A percentile compares a stretch with the other conserved stretches of the same genome.
phyloP scores from a whole-genome alignment of 495 filamentous ascomycete genomes.

The Pseudotulostoma volvatum region DNA sequence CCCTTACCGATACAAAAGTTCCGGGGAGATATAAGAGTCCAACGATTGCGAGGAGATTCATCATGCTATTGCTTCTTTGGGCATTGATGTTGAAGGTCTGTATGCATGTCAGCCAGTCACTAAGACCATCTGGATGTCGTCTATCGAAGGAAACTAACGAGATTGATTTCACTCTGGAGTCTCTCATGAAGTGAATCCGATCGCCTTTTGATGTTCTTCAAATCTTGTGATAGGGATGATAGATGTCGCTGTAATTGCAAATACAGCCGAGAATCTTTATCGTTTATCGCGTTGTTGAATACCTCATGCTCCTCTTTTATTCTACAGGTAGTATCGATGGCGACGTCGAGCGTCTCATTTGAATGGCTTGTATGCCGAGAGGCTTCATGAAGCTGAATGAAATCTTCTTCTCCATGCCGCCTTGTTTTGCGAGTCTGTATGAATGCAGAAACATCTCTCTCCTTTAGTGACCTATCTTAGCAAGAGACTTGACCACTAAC shows the following conservation, averaged over 20 bases:
- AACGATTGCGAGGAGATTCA: constrained; percentile 20
- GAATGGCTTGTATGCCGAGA: constrained; percentile 32
- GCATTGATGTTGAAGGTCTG: constrained; percentile 17
- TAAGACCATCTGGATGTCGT: constrained; percentile 15
- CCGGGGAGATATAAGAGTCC: constrained; percentile 24
- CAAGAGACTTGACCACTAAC: not conserved
- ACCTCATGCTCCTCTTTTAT: constrained; percentile 18
- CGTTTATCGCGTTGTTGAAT: not conserved
- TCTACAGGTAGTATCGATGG: constrained; percentile 16
- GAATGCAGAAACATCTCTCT: constrained; percentile 3
- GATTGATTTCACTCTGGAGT: constrained; percentile 28
- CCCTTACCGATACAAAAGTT: constrained; percentile 20
- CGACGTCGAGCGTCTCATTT: constrained; percentile 28
- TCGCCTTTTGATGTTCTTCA: constrained; percentile 9
- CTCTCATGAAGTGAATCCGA: constrained; percentile 14
- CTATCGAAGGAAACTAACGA: constrained; percentile 17
- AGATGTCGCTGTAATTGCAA: not conserved
- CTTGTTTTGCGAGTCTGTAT: too few relatives aligned
- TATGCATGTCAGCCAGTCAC: constrained; percentile 12
- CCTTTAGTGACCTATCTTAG: constrained; percentile 2
- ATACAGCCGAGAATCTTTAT: not conserved
- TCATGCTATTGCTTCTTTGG: constrained; percentile 18
- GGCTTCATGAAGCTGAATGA: constrained; percentile 26
- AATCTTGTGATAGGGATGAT: constrained; percentile 7
- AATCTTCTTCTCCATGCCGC: too few relatives aligned